A percentile compares a stretch with the other conserved stretches of the same genome.
These are phyloP conservation scores for Sanghuangporus sanghuang DNA, from an alignment of 1,284 basidiomycete species.

Conservation along the genomic window DNA sequence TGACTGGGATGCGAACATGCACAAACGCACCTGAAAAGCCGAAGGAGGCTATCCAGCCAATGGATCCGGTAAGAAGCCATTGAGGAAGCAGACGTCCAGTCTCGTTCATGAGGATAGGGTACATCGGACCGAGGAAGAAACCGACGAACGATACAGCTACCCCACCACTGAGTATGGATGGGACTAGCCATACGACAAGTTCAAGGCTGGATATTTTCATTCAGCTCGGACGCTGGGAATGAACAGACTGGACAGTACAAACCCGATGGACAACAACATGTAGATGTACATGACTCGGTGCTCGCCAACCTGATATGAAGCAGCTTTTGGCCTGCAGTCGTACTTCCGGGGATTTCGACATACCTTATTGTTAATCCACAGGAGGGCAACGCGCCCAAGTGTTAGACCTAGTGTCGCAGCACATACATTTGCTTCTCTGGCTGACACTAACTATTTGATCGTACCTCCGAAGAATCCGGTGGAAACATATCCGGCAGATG, in stretches of 20 bases:
- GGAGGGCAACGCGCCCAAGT: conserved; percentile 7
- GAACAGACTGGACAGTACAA: conserved; percentile 5
- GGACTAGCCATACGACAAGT: conserved; percentile 58
- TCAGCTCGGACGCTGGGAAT: neutral
- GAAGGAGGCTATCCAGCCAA: conserved; percentile 45
- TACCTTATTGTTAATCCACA: conserved; percentile 6
- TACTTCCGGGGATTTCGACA: neutral
- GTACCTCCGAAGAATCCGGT: conserved; percentile 25
- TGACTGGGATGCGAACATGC: conserved; percentile 9
- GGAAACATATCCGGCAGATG: conserved; percentile 23
- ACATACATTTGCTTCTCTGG: neutral
- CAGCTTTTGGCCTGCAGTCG: neutral
- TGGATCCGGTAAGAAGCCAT: conserved; percentile 46
- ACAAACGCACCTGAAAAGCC: conserved; percentile 29
- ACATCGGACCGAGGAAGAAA: conserved; percentile 46
- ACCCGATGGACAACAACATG: conserved; percentile 32
- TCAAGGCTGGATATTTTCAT: conserved; percentile 38
- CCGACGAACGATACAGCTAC: conserved; percentile 56
- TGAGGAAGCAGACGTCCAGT: conserved; percentile 42
- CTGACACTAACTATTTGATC: too few relatives aligned
- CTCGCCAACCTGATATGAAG: conserved; percentile 39
- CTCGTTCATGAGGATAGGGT: conserved; percentile 49
- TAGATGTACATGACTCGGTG: conserved; percentile 36
- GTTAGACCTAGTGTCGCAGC: neutral
- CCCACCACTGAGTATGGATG: conserved; percentile 53